phyloP scores from a whole-genome alignment of 2,329 filamentous ascomycete genomes.

The Blastomyces emzantsi region DNA sequence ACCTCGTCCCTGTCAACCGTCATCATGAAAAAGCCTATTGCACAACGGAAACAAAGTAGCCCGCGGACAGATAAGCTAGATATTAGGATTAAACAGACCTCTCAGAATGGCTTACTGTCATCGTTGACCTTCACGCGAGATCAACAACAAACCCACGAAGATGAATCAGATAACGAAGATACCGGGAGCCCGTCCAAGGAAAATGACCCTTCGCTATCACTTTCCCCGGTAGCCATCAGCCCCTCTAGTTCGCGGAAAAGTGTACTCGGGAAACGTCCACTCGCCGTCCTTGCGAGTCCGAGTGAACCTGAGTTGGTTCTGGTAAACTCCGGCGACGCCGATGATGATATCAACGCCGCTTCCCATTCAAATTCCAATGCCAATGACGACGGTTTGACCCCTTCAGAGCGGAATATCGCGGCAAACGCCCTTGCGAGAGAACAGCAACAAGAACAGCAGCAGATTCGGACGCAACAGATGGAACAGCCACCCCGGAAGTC shows the following conservation, averaged over 20 bases:
- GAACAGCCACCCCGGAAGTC: conserved; percentile 26
- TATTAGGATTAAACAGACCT: conserved; percentile 9
- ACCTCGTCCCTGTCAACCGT: conserved; percentile 18
- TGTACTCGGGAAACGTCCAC: conserved; percentile 34
- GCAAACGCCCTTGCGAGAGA: conserved; percentile 18
- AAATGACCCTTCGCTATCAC: conserved; percentile 39
- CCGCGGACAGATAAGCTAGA: conserved; percentile 14
- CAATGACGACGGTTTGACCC: conserved; percentile 24
- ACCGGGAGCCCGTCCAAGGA: conserved; percentile 39
- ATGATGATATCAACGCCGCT: conserved; percentile 4
- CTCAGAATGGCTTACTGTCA: conserved; percentile 5
- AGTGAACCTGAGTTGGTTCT: conserved; percentile 28
- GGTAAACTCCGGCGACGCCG: conserved; percentile 22
- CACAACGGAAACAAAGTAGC: conserved; percentile 11
- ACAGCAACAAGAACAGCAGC: background rate
- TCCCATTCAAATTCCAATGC: background rate
- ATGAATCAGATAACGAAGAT: conserved; percentile 26
- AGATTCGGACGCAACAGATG: background rate
- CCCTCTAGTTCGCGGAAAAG: conserved; percentile 32
- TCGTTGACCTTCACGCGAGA: background rate
- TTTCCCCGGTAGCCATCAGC: conserved; percentile 26
- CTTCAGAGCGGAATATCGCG: conserved; percentile 36
- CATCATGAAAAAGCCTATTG: conserved; percentile 26
- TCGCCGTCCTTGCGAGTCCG: conserved; percentile 34
- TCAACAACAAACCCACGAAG: conserved; percentile 19